These are phyloP conservation scores for Trichoderma guizhouense DNA, from an alignment of 2,329 filamentous ascomycete genomes.

Conservation along the genomic window DNA sequence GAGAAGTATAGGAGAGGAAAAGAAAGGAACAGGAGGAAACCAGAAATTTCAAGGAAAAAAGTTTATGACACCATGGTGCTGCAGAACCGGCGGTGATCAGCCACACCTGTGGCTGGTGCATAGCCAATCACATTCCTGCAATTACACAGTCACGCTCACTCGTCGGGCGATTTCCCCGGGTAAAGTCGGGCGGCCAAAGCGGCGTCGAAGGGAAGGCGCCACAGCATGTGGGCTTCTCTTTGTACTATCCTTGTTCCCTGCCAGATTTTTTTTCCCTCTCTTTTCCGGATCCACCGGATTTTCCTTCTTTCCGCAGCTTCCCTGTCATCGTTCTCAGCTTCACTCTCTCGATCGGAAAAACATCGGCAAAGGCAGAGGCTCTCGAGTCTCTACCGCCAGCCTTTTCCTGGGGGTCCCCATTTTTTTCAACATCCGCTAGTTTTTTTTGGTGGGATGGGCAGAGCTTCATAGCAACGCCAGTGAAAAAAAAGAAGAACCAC, in stretches of 20 bases:
- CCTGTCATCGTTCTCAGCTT: too few species aligned
- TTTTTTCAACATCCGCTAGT: conserved; percentile 14
- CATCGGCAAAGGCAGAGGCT: conserved; percentile 19
- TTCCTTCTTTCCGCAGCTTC: conserved; percentile 1
- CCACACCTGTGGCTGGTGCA: conserved; percentile 27
- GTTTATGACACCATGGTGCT: conserved; percentile 41
- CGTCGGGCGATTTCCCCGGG: conserved; percentile 29
- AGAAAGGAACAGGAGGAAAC: neutral
- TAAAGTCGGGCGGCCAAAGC: conserved; percentile 32
- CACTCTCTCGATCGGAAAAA: conserved; percentile 13
- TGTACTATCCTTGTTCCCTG: neutral
- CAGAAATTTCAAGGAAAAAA: conserved; percentile 26
- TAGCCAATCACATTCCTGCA: conserved; percentile 37
- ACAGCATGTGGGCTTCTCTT: neutral
- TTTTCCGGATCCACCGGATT: conserved; percentile 12
- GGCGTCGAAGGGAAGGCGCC: neutral
- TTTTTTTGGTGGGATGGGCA: conserved; percentile 14
- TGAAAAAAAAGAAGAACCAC: neutral
- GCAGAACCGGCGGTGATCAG: conserved; percentile 22
- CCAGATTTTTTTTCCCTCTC: neutral
- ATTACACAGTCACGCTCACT: conserved; percentile 32
- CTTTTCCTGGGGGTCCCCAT: neutral
- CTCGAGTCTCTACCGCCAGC: neutral
- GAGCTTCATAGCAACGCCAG: conserved; percentile 8
- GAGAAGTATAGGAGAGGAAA: conserved; percentile 23